Evolutionary conservation across 768 basidiomycete species (phyloP).

Genomic region (Mycena alexandri): DNA sequence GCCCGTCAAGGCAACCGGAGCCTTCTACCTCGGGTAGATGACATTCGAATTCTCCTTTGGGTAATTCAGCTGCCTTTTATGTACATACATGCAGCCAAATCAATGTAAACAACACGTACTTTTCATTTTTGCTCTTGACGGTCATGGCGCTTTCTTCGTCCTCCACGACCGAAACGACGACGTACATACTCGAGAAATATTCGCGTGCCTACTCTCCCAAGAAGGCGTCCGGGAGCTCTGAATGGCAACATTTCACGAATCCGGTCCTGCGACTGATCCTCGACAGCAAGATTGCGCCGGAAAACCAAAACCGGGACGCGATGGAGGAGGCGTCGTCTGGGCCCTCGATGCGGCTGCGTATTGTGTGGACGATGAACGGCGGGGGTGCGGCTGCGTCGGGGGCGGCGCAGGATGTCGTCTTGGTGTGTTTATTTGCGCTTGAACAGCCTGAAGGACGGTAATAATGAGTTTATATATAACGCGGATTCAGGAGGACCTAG

Average conservation of each 20-base stretch:
- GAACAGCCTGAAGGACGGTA: too few species aligned
- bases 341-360: constrained; percentile 68
- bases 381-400: constrained; percentile 46
- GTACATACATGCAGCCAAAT: not conserved
- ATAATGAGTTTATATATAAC: too few species aligned
- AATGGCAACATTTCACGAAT: constrained; percentile 87
- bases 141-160: constrained; percentile 26
- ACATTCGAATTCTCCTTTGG: not conserved
- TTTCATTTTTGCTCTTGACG: not conserved
- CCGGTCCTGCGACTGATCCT: constrained; percentile 73
- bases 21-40: constrained; percentile 12
- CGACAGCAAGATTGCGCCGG: constrained; percentile 66
- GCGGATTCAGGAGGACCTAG: constrained; percentile 76
- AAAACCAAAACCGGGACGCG: too few species aligned
- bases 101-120: not conserved
- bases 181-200: constrained; percentile 36
- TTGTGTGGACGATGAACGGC: constrained; percentile 70
- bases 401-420: constrained; percentile 66
- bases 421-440: constrained; percentile 62
- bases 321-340: constrained; percentile 62
- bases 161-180: constrained; percentile 35
- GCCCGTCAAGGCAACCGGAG: constrained; percentile 63
- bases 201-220: constrained; percentile 31
- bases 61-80: constrained; percentile 2
- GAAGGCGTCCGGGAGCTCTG: constrained; percentile 40